Evolutionary conservation across 1,284 basidiomycete species (phyloP), one percentile per base, ranked within the genome.

Genomic region (Moesziomyces aphidis): DNA sequence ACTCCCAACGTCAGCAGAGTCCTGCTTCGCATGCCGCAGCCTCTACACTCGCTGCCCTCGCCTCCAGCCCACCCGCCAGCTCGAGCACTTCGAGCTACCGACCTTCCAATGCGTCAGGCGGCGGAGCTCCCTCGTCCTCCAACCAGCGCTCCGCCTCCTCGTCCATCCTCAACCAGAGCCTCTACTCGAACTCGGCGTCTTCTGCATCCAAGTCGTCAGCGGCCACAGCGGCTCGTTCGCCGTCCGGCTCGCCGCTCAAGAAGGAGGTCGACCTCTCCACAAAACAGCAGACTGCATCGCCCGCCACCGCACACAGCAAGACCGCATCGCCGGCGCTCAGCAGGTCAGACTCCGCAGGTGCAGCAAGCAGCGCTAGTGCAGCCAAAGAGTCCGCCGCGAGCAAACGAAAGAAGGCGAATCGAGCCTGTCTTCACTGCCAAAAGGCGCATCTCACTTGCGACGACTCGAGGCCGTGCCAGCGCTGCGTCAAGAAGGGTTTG

Each of bases 361-460:
- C 43, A 28, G 63, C 46, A 19, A 23, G 10, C 34, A 26, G 22
- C 26, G 15, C 17, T 4, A 48, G 45, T 4, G 13, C 52, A 11
- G 34, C 57, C 2, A 72, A 72, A 22, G 61, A 69, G 5, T 42
- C 52, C 4, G 46, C 55, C 15, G 60, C 57, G 13, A 50, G 64
- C 44, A 78, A 78, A 58, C 61, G 80, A 36, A 94, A 94, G 88
- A 94, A 95, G 86, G 94, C 93, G 0, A 93, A 90, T 79, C 89
- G 94, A 48, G 96, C 96, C 39, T 99, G 96, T 84, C 90, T 92
- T 67, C 92, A 94, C 73, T 99, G 96, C 86, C 96, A 98, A 86
- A 89, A 88, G 80, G 94, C 94, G 1, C 96, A 99, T 86, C 88
- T 99, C 78, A 99, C 96, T 9, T 99, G 96, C 85, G 95, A 99